Evolutionary conservation across 2,329 filamentous ascomycete species (phyloP).

Genomic region (Hypocreales sp.): DNA sequence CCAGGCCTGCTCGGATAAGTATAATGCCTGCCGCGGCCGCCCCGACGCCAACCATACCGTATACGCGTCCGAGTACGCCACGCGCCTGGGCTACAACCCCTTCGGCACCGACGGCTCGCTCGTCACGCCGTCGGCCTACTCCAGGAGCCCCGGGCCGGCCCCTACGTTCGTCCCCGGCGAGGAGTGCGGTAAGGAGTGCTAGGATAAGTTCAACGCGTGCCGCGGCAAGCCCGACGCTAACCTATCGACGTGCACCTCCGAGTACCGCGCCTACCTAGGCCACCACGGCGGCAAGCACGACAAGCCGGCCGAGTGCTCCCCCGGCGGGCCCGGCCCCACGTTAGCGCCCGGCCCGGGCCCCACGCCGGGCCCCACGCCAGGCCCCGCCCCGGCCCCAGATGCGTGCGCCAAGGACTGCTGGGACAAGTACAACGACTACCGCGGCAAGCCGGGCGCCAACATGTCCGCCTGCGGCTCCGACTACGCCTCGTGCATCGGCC

Average conservation of each 20-base stretch:
- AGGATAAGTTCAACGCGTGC: conserved; percentile 1
- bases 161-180: too few relatives aligned
- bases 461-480: not conserved
- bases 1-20: conserved; percentile 4
- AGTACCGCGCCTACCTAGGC: not conserved
- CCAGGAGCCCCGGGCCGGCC: too few relatives aligned
- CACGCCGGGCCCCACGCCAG: too few relatives aligned
- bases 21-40: conserved; percentile 7
- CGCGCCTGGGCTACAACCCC: conserved; percentile 9
- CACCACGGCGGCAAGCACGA: not conserved
- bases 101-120: conserved; percentile 3
- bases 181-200: not conserved
- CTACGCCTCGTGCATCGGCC: not conserved
- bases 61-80: conserved; percentile 9
- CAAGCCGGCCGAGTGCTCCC: not conserved
- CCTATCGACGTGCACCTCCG: not conserved
- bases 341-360: too few relatives aligned
- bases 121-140: conserved; percentile 3
- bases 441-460: not conserved
- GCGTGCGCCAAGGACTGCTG: too few relatives aligned
- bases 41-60: conserved; percentile 7
- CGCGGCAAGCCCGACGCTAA: not conserved
- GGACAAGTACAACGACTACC: not conserved
- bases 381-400: too few relatives aligned
- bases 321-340: too few relatives aligned